phyloP scores from a whole-genome alignment of 2,329 filamentous ascomycete species.

The Penicillium sp. region DNA sequence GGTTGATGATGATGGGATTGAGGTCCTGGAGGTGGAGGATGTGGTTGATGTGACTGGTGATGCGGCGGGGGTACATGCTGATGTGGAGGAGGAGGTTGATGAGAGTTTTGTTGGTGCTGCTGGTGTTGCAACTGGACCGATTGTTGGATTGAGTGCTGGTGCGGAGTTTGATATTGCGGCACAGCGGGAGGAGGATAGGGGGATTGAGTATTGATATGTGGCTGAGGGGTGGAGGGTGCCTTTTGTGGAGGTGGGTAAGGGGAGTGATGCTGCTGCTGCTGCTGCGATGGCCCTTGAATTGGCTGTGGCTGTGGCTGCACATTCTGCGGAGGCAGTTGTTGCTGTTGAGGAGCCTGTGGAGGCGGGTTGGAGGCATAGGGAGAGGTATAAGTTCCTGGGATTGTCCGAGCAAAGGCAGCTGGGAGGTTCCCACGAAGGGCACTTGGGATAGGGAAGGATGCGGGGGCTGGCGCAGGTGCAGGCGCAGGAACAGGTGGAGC shows the following conservation, averaged over 20 bases:
- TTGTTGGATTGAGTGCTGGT: slow-evolving; percentile 31
- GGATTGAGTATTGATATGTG: slow-evolving; percentile 29
- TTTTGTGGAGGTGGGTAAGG: slow-evolving; percentile 32
- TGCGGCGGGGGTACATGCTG: slow-evolving; percentile 20
- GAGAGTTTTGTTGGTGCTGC: slow-evolving; percentile 24
- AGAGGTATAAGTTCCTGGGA: slow-evolving; percentile 48
- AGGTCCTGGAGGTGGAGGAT: slow-evolving; percentile 31
- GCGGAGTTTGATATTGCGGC: slow-evolving; percentile 27
- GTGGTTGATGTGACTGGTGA: slow-evolving; percentile 34
- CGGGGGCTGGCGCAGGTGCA: slow-evolving; percentile 29
- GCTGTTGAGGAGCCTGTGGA: slow-evolving; percentile 40
- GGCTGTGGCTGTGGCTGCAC: slow-evolving; percentile 40
- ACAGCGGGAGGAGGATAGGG: slow-evolving; percentile 29
- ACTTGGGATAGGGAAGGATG: slow-evolving; percentile 44
- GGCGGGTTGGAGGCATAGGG: slow-evolving; percentile 49
- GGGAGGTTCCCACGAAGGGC: slow-evolving; percentile 49
- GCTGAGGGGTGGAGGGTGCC: slow-evolving; percentile 28
- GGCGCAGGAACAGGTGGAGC: slow-evolving; percentile 25
- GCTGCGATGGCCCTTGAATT: slow-evolving; percentile 23
- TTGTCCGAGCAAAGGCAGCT: slow-evolving; percentile 45
- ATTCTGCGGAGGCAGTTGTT: slow-evolving; percentile 36
- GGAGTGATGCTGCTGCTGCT: slow-evolving; percentile 31
- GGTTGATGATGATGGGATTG: slow-evolving; percentile 31
- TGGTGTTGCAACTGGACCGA: slow-evolving; percentile 13
- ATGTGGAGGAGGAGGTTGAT: slow-evolving; percentile 21